Evolutionary conservation across 257 asterid genomes (phyloP).

Genomic region (Solanum gracilifrons): DNA sequence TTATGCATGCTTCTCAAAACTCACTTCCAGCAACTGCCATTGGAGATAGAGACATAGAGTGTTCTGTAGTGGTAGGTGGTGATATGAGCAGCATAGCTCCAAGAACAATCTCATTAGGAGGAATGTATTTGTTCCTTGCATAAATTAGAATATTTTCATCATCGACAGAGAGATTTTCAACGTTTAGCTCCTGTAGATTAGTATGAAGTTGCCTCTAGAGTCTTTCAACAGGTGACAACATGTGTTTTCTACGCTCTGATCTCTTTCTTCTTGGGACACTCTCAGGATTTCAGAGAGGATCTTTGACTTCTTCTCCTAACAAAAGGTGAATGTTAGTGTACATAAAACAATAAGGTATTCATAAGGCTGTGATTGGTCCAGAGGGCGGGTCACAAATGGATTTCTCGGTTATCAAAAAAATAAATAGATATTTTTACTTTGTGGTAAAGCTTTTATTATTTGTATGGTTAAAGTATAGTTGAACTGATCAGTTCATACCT

Average conservation of each 20-base stretch:
- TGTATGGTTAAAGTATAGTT: too few relatives aligned
- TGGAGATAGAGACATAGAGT: not conserved
- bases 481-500: too few relatives aligned
- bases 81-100: constrained; percentile 25
- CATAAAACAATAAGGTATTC: not conserved
- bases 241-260: constrained; percentile 16
- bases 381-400: too few relatives aligned
- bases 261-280: constrained; percentile 25
- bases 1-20: not conserved
- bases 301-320: too few relatives aligned
- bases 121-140: constrained; percentile 10
- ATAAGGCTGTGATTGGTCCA: too few relatives aligned
- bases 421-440: not conserved
- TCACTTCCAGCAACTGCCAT: not conserved
- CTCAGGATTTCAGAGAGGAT: not conserved
- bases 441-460: too few relatives aligned
- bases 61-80: not conserved
- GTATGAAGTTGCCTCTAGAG: constrained; percentile 13
- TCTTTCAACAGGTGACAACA: constrained; percentile 20
- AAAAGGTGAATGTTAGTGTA: too few relatives aligned
- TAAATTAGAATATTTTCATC: constrained; percentile 22
- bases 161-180: not conserved
- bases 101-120: constrained; percentile 38
- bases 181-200: not conserved
- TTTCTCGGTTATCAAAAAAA: too few relatives aligned